Base-by-base conservation (phyloP, 371 early-diverging fungal species). In the Zychaea mexicana region DNA sequence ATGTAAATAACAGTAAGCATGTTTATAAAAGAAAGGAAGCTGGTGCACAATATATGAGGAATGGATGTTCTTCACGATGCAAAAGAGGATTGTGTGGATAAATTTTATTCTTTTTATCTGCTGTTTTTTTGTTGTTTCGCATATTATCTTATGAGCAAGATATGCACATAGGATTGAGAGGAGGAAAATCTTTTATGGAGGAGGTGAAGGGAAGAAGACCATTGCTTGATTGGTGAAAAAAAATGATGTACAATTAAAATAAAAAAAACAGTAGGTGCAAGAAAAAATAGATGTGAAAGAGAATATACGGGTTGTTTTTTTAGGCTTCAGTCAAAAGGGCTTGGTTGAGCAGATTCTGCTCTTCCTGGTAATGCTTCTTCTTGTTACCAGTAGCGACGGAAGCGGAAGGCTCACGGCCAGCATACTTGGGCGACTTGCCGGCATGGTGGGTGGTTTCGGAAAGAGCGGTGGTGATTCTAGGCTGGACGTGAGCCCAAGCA, bases 371-470 rank as follows among this genome's bases (percentile, higher is more conserved):
- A 79, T 98, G 98, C 69, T 92, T 91, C 91, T 96, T 96, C 91
- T 97, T 96, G 84, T 94, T 90, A 73, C 98, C 97, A 32, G 98
- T 97, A 42, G 98, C 96, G 27, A 96, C 96, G 3, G 97, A 93
- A 54, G 96, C 97, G 53, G 93, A 90, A 57, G 94, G 94, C 62
- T 92, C 92, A 65, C 98, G 92, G 36, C 97, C 97, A 38, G 94
- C 94, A 76, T 95, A 96, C 45, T 83, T 79, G 64, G 91, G 84
- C 42, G 86, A 74, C 83, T 88, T 89, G 78, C 85, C 84, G 38
- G 79, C 71, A 74, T 92, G 92, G 72, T 82, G 78, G 57, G 85
- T 72, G 52, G 94, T 90, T 68, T 93, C 76, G 55, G 86, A 80
- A 61, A 92, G 77, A 21, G 92, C 84, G 26, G 96, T 96, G 66